Conservation (phyloP, 257 asterid species). For the Plantago major region DNA sequence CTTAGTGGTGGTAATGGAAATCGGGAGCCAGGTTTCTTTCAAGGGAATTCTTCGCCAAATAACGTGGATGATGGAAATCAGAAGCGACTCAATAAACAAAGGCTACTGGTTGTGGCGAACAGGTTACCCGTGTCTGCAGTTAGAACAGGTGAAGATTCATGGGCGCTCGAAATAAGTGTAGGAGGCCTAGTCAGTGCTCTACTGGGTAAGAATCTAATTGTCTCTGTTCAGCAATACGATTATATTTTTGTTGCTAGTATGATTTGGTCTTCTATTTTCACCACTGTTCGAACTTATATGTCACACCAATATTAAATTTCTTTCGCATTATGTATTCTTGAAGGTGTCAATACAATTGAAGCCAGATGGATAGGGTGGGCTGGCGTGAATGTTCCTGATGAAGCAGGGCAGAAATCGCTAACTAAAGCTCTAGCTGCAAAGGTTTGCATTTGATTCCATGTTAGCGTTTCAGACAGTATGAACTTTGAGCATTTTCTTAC, state of each 20-base stretch:
- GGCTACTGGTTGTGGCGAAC: conserved; percentile 83
- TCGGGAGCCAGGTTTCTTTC: conserved; percentile 42
- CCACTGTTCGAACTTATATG: conserved; percentile 6
- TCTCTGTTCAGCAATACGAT: not conserved
- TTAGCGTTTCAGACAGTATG: no score
- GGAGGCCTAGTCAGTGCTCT: conserved; percentile 90
- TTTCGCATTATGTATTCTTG: conserved; percentile 20
- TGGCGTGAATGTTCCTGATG: conserved; percentile 91
- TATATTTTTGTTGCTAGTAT: conserved; percentile 2
- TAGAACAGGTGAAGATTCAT: conserved; percentile 67
- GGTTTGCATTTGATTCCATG: conserved; percentile 31
- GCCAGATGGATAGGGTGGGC: conserved; percentile 99
- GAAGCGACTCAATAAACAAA: conserved; percentile 42
- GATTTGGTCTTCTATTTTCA: conserved; percentile 13
- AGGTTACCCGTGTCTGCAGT: conserved; percentile 81
- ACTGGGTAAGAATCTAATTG: conserved; percentile 47
- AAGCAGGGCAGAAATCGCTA: conserved; percentile 74
- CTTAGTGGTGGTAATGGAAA: conserved; percentile 40
- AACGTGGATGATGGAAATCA: conserved; percentile 30
- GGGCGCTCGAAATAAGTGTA: conserved; percentile 79
- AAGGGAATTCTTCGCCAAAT: conserved; percentile 31
- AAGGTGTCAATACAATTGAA: conserved; percentile 83
- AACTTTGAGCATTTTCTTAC: no score
- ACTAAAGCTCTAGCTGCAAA: conserved; percentile 80
- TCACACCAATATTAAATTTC: conserved; percentile 2